Conservation (phyloP, 192 early-diverging fungal species). For the Nowakowskiella sp. region DNA sequence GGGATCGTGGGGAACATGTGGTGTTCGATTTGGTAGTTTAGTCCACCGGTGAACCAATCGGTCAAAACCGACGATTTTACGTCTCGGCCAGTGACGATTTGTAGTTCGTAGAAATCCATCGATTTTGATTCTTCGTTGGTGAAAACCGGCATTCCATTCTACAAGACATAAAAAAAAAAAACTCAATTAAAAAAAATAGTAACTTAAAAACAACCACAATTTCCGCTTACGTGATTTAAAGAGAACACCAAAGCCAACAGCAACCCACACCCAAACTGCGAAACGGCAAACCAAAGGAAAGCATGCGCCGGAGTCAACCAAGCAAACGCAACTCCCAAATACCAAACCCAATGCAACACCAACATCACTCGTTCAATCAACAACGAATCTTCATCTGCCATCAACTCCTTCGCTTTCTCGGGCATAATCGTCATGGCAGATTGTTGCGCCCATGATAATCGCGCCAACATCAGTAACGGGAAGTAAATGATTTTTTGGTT, state of each 20-base stretch:
- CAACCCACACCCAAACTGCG: slow-evolving; percentile 62
- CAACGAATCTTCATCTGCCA: slow-evolving; percentile 30
- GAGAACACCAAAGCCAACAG: slow-evolving; percentile 68
- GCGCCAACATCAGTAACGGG: slow-evolving; percentile 62
- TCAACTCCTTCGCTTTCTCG: slow-evolving; percentile 31
- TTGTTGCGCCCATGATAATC: slow-evolving; percentile 67
- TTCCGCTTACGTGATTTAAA: slow-evolving; percentile 58
- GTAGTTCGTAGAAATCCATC: slow-evolving; percentile 69
- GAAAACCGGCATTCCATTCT: slow-evolving; percentile 78
- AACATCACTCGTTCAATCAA: slow-evolving; percentile 47
- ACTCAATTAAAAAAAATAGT: background rate
- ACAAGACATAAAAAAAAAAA: background rate
- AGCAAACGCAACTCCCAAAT: slow-evolving; percentile 44
- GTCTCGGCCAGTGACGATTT: slow-evolving; percentile 72
- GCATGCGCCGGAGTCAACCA: slow-evolving; percentile 28
- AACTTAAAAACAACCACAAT: background rate
- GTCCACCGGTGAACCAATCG: slow-evolving; percentile 77
- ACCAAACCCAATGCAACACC: slow-evolving; percentile 62
- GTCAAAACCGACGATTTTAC: slow-evolving; percentile 48
- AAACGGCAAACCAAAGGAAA: slow-evolving; percentile 49
- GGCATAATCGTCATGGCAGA: slow-evolving; percentile 35
- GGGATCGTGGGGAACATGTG: slow-evolving; percentile 80
- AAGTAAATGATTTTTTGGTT: slow-evolving; percentile 53
- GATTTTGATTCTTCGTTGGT: slow-evolving; percentile 48
- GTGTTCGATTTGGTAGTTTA: slow-evolving; percentile 85